These are phyloP conservation scores for Colletotrichum coccodes DNA, from an alignment of 2,329 filamentous ascomycete genomes.

Conservation along the genomic window DNA sequence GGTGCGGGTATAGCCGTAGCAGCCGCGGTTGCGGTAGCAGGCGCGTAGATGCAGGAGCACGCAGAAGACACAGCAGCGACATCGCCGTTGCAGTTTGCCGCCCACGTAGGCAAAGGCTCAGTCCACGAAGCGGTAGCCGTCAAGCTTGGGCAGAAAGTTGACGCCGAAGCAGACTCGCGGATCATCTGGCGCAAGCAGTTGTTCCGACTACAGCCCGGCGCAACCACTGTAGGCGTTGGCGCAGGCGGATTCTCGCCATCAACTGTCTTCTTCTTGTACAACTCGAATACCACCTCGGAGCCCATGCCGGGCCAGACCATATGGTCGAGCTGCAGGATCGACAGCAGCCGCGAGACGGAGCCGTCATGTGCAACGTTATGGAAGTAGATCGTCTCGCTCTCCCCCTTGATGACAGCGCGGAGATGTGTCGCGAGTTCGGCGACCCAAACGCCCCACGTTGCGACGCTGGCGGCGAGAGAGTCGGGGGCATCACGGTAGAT, in stretches of 20 bases:
- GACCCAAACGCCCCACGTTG: conserved; percentile 77
- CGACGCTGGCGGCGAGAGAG: conserved; percentile 70
- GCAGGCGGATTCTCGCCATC: conserved; percentile 14
- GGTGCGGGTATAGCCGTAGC: conserved; percentile 13
- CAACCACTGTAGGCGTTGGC: conserved; percentile 33
- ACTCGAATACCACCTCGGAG: conserved; percentile 79
- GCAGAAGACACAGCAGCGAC: conserved; percentile 38
- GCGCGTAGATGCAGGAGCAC: conserved; percentile 40
- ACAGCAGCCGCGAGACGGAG: conserved; percentile 72
- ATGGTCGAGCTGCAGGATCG: conserved; percentile 75
- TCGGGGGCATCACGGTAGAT: conserved; percentile 75
- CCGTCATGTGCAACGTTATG: conserved; percentile 89
- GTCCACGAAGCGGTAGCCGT: conserved; percentile 29
- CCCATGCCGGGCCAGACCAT: conserved; percentile 93
- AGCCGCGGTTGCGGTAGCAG: conserved; percentile 23
- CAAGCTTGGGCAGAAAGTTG: conserved; percentile 39
- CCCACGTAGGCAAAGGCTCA: conserved; percentile 36
- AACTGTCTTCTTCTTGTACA: conserved; percentile 56
- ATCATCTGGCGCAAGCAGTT: conserved; percentile 45
- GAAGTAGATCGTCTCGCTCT: conserved; percentile 60
- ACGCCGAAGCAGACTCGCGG: conserved; percentile 35
- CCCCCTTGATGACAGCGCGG: conserved; percentile 58
- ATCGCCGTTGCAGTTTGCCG: conserved; percentile 39
- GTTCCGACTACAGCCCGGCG: conserved; percentile 39
- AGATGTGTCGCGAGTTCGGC: conserved; percentile 77